phyloP scores from a whole-genome alignment of 495 filamentous ascomycete genomes.

The Schizothecium vesticola region DNA sequence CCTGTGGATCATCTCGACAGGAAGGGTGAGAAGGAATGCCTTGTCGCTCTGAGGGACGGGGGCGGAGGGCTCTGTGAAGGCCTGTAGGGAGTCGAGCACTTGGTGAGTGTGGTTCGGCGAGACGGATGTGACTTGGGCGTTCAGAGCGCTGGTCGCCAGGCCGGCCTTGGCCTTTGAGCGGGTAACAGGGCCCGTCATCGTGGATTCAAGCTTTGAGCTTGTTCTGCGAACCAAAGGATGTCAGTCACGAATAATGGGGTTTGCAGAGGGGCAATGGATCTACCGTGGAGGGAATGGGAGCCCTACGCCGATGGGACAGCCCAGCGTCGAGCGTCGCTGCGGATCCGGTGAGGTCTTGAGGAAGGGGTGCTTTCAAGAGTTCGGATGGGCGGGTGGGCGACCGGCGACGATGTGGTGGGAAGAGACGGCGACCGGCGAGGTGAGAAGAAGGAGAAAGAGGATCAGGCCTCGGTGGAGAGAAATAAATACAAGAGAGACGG shows the following conservation, averaged over 20 bases:
- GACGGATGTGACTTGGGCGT: background rate
- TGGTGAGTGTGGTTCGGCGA: background rate
- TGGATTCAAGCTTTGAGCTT: background rate
- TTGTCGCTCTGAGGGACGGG: background rate
- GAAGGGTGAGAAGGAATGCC: background rate
- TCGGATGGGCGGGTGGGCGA: background rate
- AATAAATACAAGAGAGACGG: background rate
- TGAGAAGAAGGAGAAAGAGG: background rate
- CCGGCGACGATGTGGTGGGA: background rate
- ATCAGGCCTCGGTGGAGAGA: background rate
- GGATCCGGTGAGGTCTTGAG: background rate
- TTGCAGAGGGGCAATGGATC: background rate
- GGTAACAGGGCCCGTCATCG: background rate
- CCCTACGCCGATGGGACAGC: background rate
- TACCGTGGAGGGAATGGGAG: background rate
- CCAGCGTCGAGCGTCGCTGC: background rate
- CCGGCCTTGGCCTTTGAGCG: background rate
- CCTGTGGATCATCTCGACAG: background rate
- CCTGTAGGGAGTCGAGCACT: background rate
- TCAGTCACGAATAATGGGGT: background rate
- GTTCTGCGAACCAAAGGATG: background rate
- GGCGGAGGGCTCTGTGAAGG: background rate
- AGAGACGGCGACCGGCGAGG: background rate
- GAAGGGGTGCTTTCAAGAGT: background rate
- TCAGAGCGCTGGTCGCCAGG: background rate